Evolutionary conservation across 495 filamentous ascomycete genomes (phyloP).

Genomic region (Apodospora peruviana): DNA sequence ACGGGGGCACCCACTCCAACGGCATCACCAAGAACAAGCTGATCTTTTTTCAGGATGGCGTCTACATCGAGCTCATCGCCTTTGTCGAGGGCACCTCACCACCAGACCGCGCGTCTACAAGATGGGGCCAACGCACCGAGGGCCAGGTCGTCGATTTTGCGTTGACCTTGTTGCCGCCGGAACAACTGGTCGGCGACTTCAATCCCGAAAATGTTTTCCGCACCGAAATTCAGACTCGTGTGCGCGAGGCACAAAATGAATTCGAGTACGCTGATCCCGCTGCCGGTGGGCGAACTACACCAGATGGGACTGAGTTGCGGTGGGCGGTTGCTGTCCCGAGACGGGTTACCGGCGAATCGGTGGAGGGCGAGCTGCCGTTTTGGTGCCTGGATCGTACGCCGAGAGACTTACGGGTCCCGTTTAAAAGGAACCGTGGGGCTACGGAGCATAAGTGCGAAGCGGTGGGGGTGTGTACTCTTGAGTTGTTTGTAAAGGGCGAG

Average conservation of each 20-base stretch:
- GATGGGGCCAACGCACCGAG: conserved; percentile 43
- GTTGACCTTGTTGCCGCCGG: conserved; percentile 31
- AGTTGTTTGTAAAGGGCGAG: conserved; percentile 38
- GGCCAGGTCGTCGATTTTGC: conserved; percentile 51
- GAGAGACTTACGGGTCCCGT: conserved; percentile 39
- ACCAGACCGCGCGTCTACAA: conserved; percentile 33
- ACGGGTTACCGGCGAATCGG: not conserved
- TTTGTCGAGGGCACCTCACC: conserved; percentile 45
- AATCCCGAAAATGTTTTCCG: conserved; percentile 19
- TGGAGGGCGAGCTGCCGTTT: conserved; percentile 39
- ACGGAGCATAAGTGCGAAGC: conserved; percentile 38
- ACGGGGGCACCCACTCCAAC: conserved; percentile 49
- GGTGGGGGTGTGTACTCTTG: conserved; percentile 37
- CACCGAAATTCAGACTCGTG: conserved; percentile 17
- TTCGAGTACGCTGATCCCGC: conserved; percentile 37
- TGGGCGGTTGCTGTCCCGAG: conserved; percentile 46
- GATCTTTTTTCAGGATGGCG: conserved; percentile 49
- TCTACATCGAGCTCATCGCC: conserved; percentile 55
- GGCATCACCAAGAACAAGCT: conserved; percentile 51
- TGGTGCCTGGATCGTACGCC: conserved; percentile 53
- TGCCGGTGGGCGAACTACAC: conserved; percentile 36
- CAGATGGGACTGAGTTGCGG: conserved; percentile 40
- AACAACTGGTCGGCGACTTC: conserved; percentile 10
- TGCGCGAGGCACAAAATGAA: conserved; percentile 17
- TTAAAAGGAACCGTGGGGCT: conserved; percentile 16